Base-by-base conservation (phyloP, 2,329 filamentous ascomycete species). In the Fusarium sp. region DNA sequence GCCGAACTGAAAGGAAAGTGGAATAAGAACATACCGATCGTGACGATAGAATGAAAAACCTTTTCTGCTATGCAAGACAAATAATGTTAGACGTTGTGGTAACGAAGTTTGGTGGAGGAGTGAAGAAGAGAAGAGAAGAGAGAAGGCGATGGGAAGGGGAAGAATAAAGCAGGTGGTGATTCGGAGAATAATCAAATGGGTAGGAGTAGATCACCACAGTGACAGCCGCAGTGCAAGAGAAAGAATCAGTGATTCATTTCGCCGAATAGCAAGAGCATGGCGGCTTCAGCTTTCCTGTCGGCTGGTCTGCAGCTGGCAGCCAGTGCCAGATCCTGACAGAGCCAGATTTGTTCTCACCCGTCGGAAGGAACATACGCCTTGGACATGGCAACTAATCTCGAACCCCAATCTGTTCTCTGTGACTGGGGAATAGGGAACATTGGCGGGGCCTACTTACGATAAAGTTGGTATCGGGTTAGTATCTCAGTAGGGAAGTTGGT, bases 191-290 rank as follows among this genome's bases (percentile, higher is more conserved):
- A 71, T 49, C 23, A 61, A 60, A 54, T 19, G 23, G 41, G 55
- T 34, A 28, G 30, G 41, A 49, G 31, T 18, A 57, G 28, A 54
- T 64, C 26, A 18, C 16, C 23, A 23, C n/a, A 14, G 34, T n/a
- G 34, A n/a, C 34, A 37, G 18, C 18, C 10, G 12, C 4, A 34
- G 45, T 13, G 55, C 57, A 50, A 46, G 45, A 48, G 55, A 30
- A 56, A 42, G 28, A 41, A 44, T n/a, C 58, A 57, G 60, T 74
- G 72, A 74, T 69, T 74, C 69, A 67, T 37, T 66, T 72, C 63
- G 62, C 21, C 37, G 41, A 21, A 34, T 44, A 43, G 48, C 19
- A 42, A 53, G 50, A 55, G 55, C 54, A 61, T 30, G 34, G 50
- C 13, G 21, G 16, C 34, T 11, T 45, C 21, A 37, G 42, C 48